Evolutionary conservation across 208 protist genomes (phyloP).

Genomic region (Porcisia deanei): DNA sequence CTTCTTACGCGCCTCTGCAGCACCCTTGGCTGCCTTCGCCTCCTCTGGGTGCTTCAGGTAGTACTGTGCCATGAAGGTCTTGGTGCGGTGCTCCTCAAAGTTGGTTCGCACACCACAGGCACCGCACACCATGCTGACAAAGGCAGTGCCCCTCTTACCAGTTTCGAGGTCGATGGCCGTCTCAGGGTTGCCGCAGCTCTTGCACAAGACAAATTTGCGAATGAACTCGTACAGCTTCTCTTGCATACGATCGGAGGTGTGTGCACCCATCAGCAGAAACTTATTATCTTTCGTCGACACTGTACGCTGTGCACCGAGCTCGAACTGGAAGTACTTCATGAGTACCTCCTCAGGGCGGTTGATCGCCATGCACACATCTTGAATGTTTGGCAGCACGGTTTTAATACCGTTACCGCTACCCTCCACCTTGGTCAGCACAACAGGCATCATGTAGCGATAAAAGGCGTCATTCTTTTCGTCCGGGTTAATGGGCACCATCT

Average conservation of each 20-base stretch:
- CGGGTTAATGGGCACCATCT: conserved; percentile 89
- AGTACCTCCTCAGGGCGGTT: conserved; percentile 88
- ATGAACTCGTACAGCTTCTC: conserved; percentile 89
- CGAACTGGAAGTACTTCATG: conserved; percentile 91
- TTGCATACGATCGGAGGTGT: conserved; percentile 79
- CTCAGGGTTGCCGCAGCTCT: conserved; percentile 89
- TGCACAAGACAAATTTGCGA: conserved; percentile 85
- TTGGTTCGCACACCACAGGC: conserved; percentile 65
- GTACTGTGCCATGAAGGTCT: conserved; percentile 62
- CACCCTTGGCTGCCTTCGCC: conserved; percentile 46
- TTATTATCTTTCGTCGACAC: conserved; percentile 86
- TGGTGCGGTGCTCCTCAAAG: conserved; percentile 47
- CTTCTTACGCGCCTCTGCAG: conserved; percentile 46
- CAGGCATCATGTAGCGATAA: conserved; percentile 95
- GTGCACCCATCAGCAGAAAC: conserved; percentile 87
- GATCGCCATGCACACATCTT: conserved; percentile 87
- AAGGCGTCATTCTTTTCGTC: conserved; percentile 87
- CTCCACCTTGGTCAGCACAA: conserved; percentile 90
- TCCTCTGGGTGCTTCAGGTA: conserved; percentile 74
- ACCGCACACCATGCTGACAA: conserved; percentile 66
- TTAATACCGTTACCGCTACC: conserved; percentile 95
- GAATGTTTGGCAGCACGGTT: conserved; percentile 94
- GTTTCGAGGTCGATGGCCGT: conserved; percentile 60
- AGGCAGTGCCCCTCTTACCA: conserved; percentile 44
- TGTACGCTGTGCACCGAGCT: conserved; percentile 84